Percentiles rank a stretch among this genome's conserved stretches.
Conservation (phyloP, 768 basidiomycete species). For the Boletus reticuloceps region DNA sequence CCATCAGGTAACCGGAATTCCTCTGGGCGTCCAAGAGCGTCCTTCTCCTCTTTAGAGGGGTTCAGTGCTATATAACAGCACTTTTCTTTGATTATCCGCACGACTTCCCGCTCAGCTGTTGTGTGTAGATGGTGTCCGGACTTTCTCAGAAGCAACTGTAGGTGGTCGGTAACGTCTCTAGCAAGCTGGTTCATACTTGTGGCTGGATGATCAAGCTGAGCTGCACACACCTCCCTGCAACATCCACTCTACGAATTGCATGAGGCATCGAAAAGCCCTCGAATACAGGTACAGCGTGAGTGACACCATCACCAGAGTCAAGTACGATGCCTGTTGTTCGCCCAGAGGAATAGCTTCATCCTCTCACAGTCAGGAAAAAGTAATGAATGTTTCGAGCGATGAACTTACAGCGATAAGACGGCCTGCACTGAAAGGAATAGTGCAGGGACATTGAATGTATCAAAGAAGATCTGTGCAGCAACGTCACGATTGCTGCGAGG, state of each 20-base stretch:
- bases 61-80: constrained; percentile 94
- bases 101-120: constrained; percentile 95
- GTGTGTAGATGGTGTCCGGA: constrained; percentile 94
- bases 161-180: constrained; percentile 95
- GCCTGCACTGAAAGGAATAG: constrained; percentile 97
- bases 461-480: constrained; percentile 98
- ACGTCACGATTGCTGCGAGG: constrained; percentile 95
- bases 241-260: constrained; percentile 92
- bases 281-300: constrained; percentile 97
- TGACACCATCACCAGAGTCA: constrained; percentile 98
- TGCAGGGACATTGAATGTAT: constrained; percentile 99
- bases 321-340: constrained; percentile 99
- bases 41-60: constrained; percentile 95
- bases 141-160: constrained; percentile 92
- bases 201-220: not conserved
- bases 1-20: constrained; percentile 95
- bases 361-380: constrained; percentile 10
- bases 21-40: constrained; percentile 70
- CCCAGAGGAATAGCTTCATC: constrained; percentile 89
- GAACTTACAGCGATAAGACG: constrained; percentile 87
- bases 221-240: constrained; percentile 79
- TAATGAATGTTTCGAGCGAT: not conserved
- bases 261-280: constrained; percentile 99
- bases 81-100: constrained; percentile 97
- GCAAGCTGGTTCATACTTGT: not conserved